These are phyloP conservation scores for Hypoxylon sp. DNA, from an alignment of 2,329 filamentous ascomycete genomes.

Conservation along the genomic window DNA sequence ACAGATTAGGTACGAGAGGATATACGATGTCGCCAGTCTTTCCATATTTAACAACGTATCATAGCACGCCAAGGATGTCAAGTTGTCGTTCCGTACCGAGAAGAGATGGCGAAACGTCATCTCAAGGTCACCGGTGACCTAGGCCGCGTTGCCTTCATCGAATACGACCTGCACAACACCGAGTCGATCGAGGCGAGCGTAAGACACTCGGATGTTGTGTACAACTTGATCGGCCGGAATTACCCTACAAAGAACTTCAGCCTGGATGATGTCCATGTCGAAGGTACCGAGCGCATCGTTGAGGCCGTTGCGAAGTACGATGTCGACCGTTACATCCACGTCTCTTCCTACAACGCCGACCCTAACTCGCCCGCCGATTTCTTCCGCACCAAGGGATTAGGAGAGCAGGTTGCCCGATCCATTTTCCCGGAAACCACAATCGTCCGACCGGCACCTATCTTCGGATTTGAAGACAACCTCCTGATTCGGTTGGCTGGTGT, in stretches of 20 bases:
- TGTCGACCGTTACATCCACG: constrained; percentile 93
- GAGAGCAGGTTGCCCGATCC: constrained; percentile 82
- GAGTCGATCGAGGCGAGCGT: constrained; percentile 96
- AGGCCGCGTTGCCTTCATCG: constrained; percentile 87
- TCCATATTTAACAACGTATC: constrained; percentile 44
- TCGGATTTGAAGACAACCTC: constrained; percentile 93
- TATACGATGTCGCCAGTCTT: constrained; percentile 30
- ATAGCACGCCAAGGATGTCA: constrained; percentile 91
- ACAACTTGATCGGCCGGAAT: constrained; percentile 92
- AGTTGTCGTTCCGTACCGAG: constrained; percentile 90
- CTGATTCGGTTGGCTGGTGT: constrained; percentile 84
- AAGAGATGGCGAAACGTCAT: constrained; percentile 98
- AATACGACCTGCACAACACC: constrained; percentile 95
- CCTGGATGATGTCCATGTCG: constrained; percentile 90
- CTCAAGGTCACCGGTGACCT: constrained; percentile 96
- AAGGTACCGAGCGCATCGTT: constrained; percentile 89
- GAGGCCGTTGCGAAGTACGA: constrained; percentile 98
- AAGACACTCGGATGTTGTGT: constrained; percentile 95
- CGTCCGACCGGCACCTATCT: constrained; percentile 91
- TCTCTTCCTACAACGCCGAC: constrained; percentile 93
- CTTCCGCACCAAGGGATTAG: constrained; percentile 87
- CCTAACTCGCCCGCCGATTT: constrained; percentile 84
- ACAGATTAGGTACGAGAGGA: constrained; percentile 73
- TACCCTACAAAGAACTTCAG: constrained; percentile 99
- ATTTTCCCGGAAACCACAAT: constrained; percentile 98